Evolutionary conservation across 495 filamentous ascomycete species (phyloP), one percentile per base, ranked within the genome.

Genomic region (Aspergillus campestris): DNA sequence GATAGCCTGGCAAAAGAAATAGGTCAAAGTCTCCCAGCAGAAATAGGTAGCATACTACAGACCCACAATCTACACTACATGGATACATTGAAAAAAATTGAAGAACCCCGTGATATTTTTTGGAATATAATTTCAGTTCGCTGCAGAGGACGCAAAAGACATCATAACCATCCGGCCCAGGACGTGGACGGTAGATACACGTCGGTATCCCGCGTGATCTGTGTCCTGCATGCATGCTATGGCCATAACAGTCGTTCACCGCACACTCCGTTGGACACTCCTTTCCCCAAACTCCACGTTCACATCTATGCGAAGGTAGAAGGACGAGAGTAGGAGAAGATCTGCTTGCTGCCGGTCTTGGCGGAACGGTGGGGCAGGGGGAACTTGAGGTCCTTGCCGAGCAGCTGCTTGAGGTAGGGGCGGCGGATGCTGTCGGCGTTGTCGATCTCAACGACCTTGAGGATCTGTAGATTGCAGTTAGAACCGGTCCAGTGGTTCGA

Each of bases 391-490:
- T 84, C 69, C 83, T 95, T 95, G 70, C 75, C 72, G 65, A 97
- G 70, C 69, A 98, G 87, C 74, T 98, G 92, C 79, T 87, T 91
- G 82, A 97, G 91, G 82, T 98, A 97, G 54, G 94, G 89, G 65
- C 90, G 86, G 74, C 89, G 89, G 78, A 98, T 79, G 65, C 89
- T 87, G 49, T 86, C 86, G 64, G 70, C 77, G 78, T 94, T 94
- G 72, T 92, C 82, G 66, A 98, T 70, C 76, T 97, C 94, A 59
- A 95, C 87, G 58, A 97, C 92, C 73, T 89, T 90, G 59, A 98
- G 88, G 71, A 98, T 94, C 91, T 97, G 58, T 53, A 58, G 12
- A 12, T 10, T 27, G 54, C 49, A 48, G 55, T 72, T 55, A 73
- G 60, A 12, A 40, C 18, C 18, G 38, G 14, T n/a, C 14, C 7